Evolutionary conservation across 78 protist species (phyloP).

Genomic region (Tieghemostelium lacteum): DNA sequence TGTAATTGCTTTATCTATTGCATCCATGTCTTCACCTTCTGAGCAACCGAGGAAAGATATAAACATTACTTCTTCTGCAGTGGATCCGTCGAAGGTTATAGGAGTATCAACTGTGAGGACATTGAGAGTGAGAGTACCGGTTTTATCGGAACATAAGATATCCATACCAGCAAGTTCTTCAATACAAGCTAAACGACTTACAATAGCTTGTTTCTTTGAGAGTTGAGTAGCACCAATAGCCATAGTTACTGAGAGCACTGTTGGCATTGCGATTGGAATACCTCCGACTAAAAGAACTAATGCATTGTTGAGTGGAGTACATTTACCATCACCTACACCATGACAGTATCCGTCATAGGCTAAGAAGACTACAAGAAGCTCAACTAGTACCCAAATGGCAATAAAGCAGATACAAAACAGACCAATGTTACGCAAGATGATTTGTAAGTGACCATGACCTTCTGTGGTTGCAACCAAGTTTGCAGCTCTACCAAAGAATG

Average conservation of each 20-base stretch:
- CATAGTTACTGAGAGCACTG: conserved; percentile 90
- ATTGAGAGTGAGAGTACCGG: conserved; percentile 97
- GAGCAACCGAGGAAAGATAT: conserved; percentile 73
- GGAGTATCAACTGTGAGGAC: conserved; percentile 91
- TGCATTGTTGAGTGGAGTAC: conserved; percentile 76
- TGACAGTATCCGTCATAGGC: conserved; percentile 33
- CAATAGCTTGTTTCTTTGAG: conserved; percentile 89
- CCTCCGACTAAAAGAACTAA: conserved; percentile 86
- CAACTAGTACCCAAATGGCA: conserved; percentile 77
- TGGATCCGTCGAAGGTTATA: conserved; percentile 18
- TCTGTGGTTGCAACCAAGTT: conserved; percentile 76
- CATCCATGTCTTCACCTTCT: conserved; percentile 78
- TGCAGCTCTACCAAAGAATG: conserved; percentile 93
- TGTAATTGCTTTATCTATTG: conserved; percentile 82
- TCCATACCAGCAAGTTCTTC: conserved; percentile 88
- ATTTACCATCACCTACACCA: conserved; percentile 64
- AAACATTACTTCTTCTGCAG: conserved; percentile 64
- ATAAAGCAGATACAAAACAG: conserved; percentile 80
- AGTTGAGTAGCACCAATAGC: conserved; percentile 91
- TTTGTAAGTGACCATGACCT: conserved; percentile 84
- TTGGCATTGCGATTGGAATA: conserved; percentile 92
- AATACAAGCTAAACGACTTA: conserved; percentile 90
- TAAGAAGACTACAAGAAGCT: conserved; percentile 75
- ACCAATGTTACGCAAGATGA: conserved; percentile 82
- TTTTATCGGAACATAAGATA: conserved; percentile 94